A percentile compares a stretch with the other conserved stretches of the same genome.
phyloP scores from a whole-genome alignment of 2,329 filamentous ascomycete species.

The Clarireedia monteithiana region DNA sequence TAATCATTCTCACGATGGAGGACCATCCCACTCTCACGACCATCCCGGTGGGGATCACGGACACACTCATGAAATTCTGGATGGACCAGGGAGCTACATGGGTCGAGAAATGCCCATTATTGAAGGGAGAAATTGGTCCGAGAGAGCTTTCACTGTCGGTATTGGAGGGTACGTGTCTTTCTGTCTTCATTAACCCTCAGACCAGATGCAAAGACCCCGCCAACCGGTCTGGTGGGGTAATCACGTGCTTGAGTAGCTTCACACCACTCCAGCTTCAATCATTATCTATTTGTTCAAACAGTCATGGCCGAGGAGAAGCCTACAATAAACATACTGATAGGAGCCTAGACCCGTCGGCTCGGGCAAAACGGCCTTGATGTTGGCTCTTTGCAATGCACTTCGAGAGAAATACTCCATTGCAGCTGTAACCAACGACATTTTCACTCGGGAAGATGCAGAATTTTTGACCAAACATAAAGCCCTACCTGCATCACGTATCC shows the following conservation, averaged over 20 bases:
- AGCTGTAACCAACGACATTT: conserved; percentile 98
- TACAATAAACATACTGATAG: conserved; percentile 1
- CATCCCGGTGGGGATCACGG: conserved; percentile 67
- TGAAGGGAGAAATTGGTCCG: conserved; percentile 78
- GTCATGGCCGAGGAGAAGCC: not conserved
- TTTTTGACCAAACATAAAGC: conserved; percentile 86
- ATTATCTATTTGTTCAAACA: not conserved
- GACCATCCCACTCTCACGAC: conserved; percentile 45
- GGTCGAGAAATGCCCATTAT: conserved; percentile 90
- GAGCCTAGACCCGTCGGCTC: conserved; percentile 76
- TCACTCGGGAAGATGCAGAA: conserved; percentile 95
- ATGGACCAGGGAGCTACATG: conserved; percentile 84
- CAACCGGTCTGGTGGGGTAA: conserved; percentile 10
- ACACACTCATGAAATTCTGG: conserved; percentile 91
- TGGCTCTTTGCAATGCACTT: conserved; percentile 79
- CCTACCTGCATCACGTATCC: conserved; percentile 74
- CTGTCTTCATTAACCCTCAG: not conserved
- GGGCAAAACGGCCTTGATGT: conserved; percentile 95
- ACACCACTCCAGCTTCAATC: not conserved
- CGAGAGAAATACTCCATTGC: conserved; percentile 78
- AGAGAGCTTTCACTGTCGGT: conserved; percentile 91
- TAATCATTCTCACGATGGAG: conserved; percentile 22
- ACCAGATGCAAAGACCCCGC: not conserved
- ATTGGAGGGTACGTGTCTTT: conserved; percentile 70
- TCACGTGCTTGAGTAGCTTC: conserved; percentile 9